Evolutionary conservation across 2,329 filamentous ascomycete genomes (phyloP), one percentile per base, ranked within the genome.

Genomic region (Aureobasidium pullulans): DNA sequence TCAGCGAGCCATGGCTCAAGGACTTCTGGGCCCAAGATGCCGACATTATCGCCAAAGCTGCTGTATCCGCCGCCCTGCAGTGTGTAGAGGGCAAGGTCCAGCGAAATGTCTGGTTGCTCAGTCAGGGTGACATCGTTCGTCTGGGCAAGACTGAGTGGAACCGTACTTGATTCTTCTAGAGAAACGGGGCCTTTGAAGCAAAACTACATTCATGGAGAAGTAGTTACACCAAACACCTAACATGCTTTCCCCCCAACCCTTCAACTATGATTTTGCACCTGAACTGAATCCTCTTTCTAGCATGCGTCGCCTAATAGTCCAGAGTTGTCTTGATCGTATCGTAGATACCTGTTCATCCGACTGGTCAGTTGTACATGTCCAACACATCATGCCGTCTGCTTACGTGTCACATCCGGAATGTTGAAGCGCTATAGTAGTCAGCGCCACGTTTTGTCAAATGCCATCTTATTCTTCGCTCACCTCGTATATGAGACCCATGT

Each of bases 321-420:
- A 79, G 64, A 0, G 73, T 72, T 47, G 70, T 74, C 62, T 73
- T 77, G 61, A 79, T 79, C 1, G 76, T 69, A 67, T 80, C 77
- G 63, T 80, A 80, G n/a, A 79, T 72, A 54, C 73, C 73, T 75
- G 36, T 8, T 11, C 0, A 7, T 47, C 29, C 23, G 23, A 23
- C 23, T 47, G 16, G 32, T 49, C 28, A 49, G 47, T 32, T 49
- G 44, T 28, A 23, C 15, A 52, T 7, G 28, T 13, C 9, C 11
- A 11, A 40, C 11, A 32, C 16, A 2, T 56, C 19, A 36, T 28
- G 29, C 19, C 29, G 29, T 16, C n/a, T 5, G 87, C 90, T 85
- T 77, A 95, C 91, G 85, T 13, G 89, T 84, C 67, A 96, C 87
- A 74, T 96, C 92, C 0, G 92, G 92, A 59, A 95, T 78, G 69